Conservation (phyloP, 345 rosid species). For the Gossypium rotundifolium region DNA sequence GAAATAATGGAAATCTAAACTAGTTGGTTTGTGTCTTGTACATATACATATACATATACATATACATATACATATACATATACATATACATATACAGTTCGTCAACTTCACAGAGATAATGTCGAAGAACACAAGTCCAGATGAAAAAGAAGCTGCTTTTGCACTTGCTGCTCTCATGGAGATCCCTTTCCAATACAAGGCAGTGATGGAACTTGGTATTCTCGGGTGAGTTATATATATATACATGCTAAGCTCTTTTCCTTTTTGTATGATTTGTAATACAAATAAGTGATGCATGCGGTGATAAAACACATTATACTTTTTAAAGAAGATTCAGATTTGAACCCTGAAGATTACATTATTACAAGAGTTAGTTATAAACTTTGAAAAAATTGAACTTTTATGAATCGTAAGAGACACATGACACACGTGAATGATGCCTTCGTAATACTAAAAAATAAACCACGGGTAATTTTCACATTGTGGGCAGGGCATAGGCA, state of each 20-base stretch:
- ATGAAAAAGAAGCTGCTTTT: conserved; percentile 71
- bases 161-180: conserved; percentile 94
- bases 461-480: neutral
- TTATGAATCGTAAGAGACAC: no score
- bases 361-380: no score
- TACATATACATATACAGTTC: conserved; percentile 33
- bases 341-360: no score
- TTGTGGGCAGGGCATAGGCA: no score
- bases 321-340: no score
- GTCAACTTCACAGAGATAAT: conserved; percentile 82
- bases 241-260: neutral
- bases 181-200: conserved; percentile 76
- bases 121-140: conserved; percentile 34
- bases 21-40: neutral
- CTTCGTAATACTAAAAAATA: neutral
- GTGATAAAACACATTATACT: no score
- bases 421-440: no score
- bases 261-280: neutral
- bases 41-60: conserved; percentile 1
- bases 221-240: conserved; percentile 43
- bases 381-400: no score
- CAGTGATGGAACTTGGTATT: conserved; percentile 49
- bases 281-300: no score
- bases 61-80: conserved; percentile 3
- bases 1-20: neutral